Conservation (phyloP, 2,329 filamentous ascomycete species). For the Colletotrichum shisoi region DNA sequence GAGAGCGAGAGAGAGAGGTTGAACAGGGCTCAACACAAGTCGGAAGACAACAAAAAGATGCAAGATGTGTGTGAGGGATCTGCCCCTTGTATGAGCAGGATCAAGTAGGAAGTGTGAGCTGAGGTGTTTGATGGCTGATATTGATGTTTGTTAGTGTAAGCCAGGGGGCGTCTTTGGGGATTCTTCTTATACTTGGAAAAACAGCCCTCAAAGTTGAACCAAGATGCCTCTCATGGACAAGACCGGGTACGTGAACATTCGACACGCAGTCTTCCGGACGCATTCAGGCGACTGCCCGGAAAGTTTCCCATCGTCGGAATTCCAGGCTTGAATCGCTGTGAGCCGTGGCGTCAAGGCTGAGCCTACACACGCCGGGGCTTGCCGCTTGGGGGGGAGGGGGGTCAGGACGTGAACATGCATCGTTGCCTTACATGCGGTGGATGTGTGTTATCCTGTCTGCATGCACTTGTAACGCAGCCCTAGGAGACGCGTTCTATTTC, state of each 20-base stretch:
- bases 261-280: conserved; percentile 1
- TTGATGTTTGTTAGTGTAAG: neutral
- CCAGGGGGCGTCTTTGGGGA: neutral
- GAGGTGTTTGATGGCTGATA: neutral
- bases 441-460: conserved; percentile 18
- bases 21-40: neutral
- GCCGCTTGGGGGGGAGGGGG: neutral
- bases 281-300: conserved; percentile 22
- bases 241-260: neutral
- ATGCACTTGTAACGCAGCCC: conserved; percentile 2
- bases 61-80: too few species aligned
- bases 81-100: too few species aligned
- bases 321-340: neutral
- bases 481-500: neutral
- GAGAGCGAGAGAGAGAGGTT: neutral
- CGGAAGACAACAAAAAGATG: neutral
- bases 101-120: neutral
- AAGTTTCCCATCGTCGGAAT: conserved; percentile 18
- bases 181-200: conserved; percentile 32
- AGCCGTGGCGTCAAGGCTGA: conserved; percentile 25
- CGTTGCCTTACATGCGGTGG: conserved; percentile 7
- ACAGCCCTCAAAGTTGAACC: neutral
- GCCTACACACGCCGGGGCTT: conserved; percentile 15
- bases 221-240: neutral
- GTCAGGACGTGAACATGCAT: neutral